A percentile compares a stretch with the other conserved stretches of the same genome.
Evolutionary conservation across 805 yeast species (phyloP).

Genomic region (Saturnispora galanensis): DNA sequence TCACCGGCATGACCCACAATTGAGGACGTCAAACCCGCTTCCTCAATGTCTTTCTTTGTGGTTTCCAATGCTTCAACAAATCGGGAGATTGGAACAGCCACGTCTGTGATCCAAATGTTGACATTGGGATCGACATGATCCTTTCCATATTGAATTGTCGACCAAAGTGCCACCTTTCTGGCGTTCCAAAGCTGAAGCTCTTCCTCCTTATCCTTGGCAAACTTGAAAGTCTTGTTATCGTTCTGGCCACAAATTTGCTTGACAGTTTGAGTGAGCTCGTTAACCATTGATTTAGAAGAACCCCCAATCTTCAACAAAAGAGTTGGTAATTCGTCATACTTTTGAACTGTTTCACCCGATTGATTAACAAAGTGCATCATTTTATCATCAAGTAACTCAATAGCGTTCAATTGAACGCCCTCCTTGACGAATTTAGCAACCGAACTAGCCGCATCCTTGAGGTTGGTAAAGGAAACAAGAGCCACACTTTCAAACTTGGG

Average conservation of each 20-base stretch:
- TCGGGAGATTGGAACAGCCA: constrained; percentile 77
- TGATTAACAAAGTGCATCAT: constrained; percentile 66
- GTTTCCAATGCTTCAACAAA: constrained; percentile 50
- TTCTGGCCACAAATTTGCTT: constrained; percentile 35
- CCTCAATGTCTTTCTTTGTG: constrained; percentile 53
- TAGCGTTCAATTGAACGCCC: constrained; percentile 69
- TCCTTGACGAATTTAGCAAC: constrained; percentile 56
- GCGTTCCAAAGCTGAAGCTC: constrained; percentile 73
- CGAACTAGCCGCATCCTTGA: constrained; percentile 58
- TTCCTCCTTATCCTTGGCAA: constrained; percentile 58
- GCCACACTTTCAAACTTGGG: constrained; percentile 56
- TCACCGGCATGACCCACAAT: constrained; percentile 87
- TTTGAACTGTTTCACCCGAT: constrained; percentile 41
- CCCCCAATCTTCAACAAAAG: constrained; percentile 70
- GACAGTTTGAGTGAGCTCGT: constrained; percentile 41
- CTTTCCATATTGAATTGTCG: constrained; percentile 58
- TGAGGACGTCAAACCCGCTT: constrained; percentile 50
- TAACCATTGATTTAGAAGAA: constrained; percentile 38
- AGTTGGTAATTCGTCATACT: constrained; percentile 64
- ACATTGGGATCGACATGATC: constrained; percentile 41
- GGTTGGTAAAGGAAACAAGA: constrained; percentile 56
- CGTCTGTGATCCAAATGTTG: constrained; percentile 82
- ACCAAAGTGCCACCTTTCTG: constrained; percentile 66
- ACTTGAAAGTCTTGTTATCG: constrained; percentile 42
- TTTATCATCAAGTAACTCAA: constrained; percentile 65